A percentile compares a stretch with the other conserved stretches of the same genome.
These are phyloP conservation scores for Microstegium vimineum DNA, from an alignment of 176 grass and related monocot genomes.

Conservation along the genomic window DNA sequence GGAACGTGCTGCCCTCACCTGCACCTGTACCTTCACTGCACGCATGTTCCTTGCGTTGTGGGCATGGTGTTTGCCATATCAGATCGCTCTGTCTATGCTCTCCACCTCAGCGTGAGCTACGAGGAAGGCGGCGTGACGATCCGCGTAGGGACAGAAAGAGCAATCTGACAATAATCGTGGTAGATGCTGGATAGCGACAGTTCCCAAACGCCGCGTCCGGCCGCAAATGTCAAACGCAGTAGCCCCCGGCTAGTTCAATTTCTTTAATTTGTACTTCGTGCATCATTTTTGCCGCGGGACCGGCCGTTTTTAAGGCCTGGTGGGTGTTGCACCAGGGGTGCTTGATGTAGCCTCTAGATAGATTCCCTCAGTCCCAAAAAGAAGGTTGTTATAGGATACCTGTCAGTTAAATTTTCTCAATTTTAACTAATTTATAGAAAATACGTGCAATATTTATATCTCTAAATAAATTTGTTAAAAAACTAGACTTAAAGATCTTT, in stretches of 20 bases:
- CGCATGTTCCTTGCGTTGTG: neutral
- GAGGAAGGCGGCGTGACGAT: neutral
- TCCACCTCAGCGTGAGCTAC: neutral
- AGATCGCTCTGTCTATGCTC: neutral
- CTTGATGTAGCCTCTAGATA: neutral
- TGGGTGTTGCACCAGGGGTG: neutral
- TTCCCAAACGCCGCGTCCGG: neutral
- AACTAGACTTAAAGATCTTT: too few species aligned
- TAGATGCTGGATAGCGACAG: too few species aligned
- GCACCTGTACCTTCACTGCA: neutral
- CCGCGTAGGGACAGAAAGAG: neutral
- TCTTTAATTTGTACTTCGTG: neutral
- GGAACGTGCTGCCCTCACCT: neutral
- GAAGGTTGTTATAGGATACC: too few species aligned
- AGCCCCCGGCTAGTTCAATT: neutral
- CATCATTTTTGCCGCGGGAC: neutral
- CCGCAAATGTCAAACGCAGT: neutral
- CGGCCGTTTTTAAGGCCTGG: neutral
- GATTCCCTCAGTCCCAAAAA: too few species aligned
- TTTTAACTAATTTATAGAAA: too few species aligned
- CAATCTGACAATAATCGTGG: neutral
- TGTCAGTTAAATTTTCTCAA: too few species aligned
- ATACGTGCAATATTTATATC: too few species aligned
- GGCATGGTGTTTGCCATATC: neutral
- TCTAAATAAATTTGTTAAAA: too few species aligned